These are phyloP conservation scores for Kernera saxatilis DNA, from an alignment of 345 rosid species.

Conservation along the genomic window DNA sequence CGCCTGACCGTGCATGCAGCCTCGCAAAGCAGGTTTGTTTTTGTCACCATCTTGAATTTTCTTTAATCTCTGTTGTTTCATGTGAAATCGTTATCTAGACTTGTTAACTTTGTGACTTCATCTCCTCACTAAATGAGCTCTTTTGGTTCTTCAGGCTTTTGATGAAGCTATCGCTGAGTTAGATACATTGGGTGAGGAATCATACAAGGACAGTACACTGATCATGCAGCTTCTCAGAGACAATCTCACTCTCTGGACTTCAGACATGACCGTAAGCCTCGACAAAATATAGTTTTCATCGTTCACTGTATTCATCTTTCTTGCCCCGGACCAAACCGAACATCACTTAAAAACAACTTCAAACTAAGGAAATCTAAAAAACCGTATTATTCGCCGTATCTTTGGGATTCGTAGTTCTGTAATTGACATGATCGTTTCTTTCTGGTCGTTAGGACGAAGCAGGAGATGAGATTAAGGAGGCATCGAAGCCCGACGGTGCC, in stretches of 20 bases:
- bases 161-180: conserved; percentile 74
- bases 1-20: conserved; percentile 95
- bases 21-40: conserved; percentile 83
- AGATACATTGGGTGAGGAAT: conserved; percentile 68
- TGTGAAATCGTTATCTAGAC: not conserved
- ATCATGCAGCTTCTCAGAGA: conserved; percentile 79
- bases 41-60: not conserved
- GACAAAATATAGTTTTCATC: not conserved
- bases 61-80: not conserved
- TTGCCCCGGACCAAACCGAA: not conserved
- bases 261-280: conserved; percentile 38
- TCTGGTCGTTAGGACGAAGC: conserved; percentile 24
- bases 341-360: too few species aligned
- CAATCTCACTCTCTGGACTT: conserved; percentile 75
- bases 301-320: not conserved
- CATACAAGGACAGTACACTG: conserved; percentile 76
- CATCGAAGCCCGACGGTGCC: conserved; percentile 21
- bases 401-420: not conserved
- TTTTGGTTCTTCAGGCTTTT: conserved; percentile 36
- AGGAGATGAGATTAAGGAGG: conserved; percentile 34
- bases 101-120: not conserved
- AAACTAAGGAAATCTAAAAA: too few species aligned
- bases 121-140: too few species aligned
- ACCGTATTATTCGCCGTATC: not conserved
- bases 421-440: not conserved